Base-by-base conservation (phyloP, 2,329 filamentous ascomycete species). In the Corinectria fuckeliana region DNA sequence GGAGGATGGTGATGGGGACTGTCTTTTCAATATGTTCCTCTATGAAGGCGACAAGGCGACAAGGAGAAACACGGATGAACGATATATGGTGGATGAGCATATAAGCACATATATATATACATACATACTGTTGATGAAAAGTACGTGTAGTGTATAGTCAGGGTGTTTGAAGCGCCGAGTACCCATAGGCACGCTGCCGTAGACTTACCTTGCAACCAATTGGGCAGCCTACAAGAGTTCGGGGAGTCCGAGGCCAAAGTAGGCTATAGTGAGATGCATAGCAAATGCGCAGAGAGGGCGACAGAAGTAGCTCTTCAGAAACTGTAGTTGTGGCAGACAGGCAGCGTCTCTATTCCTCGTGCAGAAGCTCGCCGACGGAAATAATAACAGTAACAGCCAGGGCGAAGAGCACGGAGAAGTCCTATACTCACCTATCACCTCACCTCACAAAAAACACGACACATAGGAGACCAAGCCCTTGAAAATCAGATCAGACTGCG, bases 1-100 rank as follows among this genome's bases (percentile, higher is more conserved):
- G 42, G 26, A 44, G 51, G 56, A 49, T 36, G 38, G 51, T 47
- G 45, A 41, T 20, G 44, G 47, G 38, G 50, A 32, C 25, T 42
- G 21, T 21, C 42, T 47, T 47, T 47, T 20, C 38, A 5, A n/a
- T 49, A 44, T 52, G 7, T 49, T 54, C 38, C 38, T 18, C n/a
- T 10, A 11, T 45, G 42, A 30, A 13, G 25, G 42, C n/a, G 42
- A 28, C 6, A 28, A 13, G 20, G 39, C 10, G 39, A n/a, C 8
- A 9, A 9, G 21, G 10, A 28, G 23, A 16, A 36, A 7, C 8
- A 28, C 18, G 25, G 7, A 18, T 32, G 14, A 45, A 14, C 45
- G 14, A 26, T 48, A 45, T 13, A 38, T 30, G 44, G 14, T 25
- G 10, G 23, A 23, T 26, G 23, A 41, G 42, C 32, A 49, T 42